Evolutionary conservation across 768 basidiomycete species (phyloP).

Genomic region (Russula emetica): DNA sequence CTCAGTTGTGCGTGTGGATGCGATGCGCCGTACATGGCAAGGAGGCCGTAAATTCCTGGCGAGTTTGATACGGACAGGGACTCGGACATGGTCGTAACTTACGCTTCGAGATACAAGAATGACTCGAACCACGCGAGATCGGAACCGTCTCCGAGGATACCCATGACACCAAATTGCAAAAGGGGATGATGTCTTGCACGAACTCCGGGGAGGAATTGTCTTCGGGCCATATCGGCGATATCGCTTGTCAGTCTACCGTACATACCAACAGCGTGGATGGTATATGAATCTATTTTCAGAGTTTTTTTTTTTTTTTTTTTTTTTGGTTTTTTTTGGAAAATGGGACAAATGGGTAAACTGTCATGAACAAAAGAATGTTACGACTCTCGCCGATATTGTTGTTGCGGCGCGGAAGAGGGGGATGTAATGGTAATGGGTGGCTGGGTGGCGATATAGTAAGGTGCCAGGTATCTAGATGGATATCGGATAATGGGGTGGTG

Average conservation of each 20-base stretch:
- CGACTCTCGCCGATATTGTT: too few species aligned
- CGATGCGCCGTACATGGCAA: conserved; percentile 72
- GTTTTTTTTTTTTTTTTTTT: too few species aligned
- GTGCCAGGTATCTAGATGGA: neutral
- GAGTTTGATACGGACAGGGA: conserved; percentile 41
- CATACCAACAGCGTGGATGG: conserved; percentile 59
- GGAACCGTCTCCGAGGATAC: conserved; percentile 36
- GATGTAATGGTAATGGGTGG: too few species aligned
- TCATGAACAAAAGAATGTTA: neutral
- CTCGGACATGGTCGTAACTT: conserved; percentile 28
- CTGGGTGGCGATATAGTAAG: too few species aligned
- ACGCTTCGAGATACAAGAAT: conserved; percentile 63
- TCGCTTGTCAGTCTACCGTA: conserved; percentile 69
- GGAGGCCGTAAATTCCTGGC: conserved; percentile 52
- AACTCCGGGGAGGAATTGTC: conserved; percentile 46
- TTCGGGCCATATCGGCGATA: conserved; percentile 60
- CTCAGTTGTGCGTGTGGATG: conserved; percentile 73
- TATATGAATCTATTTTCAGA: conserved; percentile 59
- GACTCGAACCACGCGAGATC: conserved; percentile 58
- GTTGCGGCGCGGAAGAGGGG: neutral
- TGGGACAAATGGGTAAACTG: neutral
- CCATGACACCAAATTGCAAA: conserved; percentile 46
- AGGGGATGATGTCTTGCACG: conserved; percentile 43
- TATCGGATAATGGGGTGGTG: conserved; percentile 4
- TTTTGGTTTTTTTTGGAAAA: too few species aligned